phyloP scores from a whole-genome alignment of 495 filamentous ascomycete species.

The Pyronema omphalodes region DNA sequence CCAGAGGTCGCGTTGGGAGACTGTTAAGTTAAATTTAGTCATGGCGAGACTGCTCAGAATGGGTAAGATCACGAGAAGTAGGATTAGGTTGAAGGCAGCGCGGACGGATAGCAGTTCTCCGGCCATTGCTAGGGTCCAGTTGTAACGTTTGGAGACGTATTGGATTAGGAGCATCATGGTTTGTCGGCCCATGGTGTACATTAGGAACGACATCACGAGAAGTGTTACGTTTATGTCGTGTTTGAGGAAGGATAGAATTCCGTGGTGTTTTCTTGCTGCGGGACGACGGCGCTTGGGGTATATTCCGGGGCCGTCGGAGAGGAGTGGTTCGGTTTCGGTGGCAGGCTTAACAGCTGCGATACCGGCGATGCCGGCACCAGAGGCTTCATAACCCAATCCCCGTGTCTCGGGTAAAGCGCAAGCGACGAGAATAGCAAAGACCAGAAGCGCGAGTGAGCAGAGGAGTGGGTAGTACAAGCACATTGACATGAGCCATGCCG shows the following conservation, averaged over 20 bases:
- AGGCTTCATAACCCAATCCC: not conserved
- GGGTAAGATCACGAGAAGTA: not conserved
- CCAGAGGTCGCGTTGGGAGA: not conserved
- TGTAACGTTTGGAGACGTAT: slow-evolving; percentile 1
- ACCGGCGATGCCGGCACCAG: no score
- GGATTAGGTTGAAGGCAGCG: not conserved
- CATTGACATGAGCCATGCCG: slow-evolving; percentile 1
- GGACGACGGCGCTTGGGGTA: no score
- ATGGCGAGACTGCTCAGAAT: not conserved
- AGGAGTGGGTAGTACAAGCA: not conserved
- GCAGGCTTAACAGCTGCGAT: no score
- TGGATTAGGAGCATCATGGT: slow-evolving; percentile 1
- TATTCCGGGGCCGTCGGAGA: no score
- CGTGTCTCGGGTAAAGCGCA: not conserved
- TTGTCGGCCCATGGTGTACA: slow-evolving; percentile 3
- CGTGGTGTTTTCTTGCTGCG: not conserved
- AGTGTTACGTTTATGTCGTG: slow-evolving; percentile 2
- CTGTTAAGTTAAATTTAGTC: not conserved
- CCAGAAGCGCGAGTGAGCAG: not conserved
- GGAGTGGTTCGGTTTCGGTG: no score
- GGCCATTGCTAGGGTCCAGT: not conserved
- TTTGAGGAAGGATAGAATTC: slow-evolving; percentile 1
- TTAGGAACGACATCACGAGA: slow-evolving; percentile 1
- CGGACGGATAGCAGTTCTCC: not conserved
- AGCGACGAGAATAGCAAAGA: not conserved